Evolutionary conservation across 2,329 filamentous ascomycete species (phyloP), one percentile per base, ranked within the genome.

Genomic region (Dothideomycetidae sp.): DNA sequence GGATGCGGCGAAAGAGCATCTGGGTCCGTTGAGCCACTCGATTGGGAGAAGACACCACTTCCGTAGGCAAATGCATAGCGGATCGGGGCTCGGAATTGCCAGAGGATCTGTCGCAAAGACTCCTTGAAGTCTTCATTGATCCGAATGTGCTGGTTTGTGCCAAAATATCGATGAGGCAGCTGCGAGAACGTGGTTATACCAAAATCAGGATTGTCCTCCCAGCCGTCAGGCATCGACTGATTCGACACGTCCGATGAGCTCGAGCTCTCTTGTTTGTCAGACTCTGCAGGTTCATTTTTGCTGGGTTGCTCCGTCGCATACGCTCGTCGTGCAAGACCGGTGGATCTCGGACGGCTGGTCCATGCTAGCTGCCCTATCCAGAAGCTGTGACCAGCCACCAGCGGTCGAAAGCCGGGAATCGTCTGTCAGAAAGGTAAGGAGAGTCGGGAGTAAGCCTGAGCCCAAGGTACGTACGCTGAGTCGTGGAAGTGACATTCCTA

Each of bases 61-160:
- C 90, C 90, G 54, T 98, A 98, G 2, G 90, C 90, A 57, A 98
- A 93, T 10, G 86, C 88, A 63, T 96, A 96, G 39, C 86, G 76
- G 47, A 98, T 93, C 0, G 90, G 88, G 1, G 90, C 88, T 36
- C 78, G 71, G 59, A 98, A 96, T 51, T 92, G 75, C 73, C 85
- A 90, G 14, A 94, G 66, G 46, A 96, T 81, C 50, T 85, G 75
- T 37, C 86, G 75, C 50, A 98, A 61, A 10, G 79, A 79, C 58
- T 94, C 81, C 53, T 93, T 94, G 59, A 96, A 90, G 56, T 96
- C 86, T 53, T 84, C 77, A 54, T 96, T 92, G 53, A 96, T 92
- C 42, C 84, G 70, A 67, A 96, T 93, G 60, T 96, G 82, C 58
- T 98, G 90, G 50, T 98, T 98, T 49, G 86, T 78, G 11, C 90